Evolutionary conservation across 352 stramenopile genomes (phyloP).

Genomic region (Phytophthora cactorum): DNA sequence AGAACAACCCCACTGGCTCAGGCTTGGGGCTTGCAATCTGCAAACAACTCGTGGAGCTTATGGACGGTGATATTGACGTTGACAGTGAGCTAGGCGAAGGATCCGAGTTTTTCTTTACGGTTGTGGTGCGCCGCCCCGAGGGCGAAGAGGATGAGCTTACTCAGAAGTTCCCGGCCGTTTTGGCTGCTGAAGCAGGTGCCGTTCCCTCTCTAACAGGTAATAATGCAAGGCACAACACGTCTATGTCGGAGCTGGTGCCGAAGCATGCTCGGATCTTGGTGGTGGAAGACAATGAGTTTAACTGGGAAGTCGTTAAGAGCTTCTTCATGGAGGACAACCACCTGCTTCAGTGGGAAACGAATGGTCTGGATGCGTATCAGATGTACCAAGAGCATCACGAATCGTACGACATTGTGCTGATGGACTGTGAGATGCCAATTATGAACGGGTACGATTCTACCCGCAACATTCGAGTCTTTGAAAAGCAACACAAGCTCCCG

Average conservation of each 20-base stretch:
- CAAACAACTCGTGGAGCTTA: conserved; percentile 76
- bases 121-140: conserved; percentile 58
- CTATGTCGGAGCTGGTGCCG: conserved; percentile 47
- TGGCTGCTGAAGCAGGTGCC: conserved; percentile 30
- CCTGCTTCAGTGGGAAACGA: conserved; percentile 83
- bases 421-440: conserved; percentile 91
- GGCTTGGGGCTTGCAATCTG: conserved; percentile 75
- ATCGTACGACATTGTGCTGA: conserved; percentile 80
- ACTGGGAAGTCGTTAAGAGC: conserved; percentile 91
- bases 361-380: conserved; percentile 70
- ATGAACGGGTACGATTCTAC: conserved; percentile 87
- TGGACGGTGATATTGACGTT: conserved; percentile 74
- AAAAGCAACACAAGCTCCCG: conserved; percentile 65
- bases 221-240: conserved; percentile 27
- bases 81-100: conserved; percentile 71
- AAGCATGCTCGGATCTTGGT: conserved; percentile 81
- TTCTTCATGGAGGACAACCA: conserved; percentile 87
- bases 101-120: conserved; percentile 75
- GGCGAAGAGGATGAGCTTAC: conserved; percentile 55
- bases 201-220: conserved; percentile 24
- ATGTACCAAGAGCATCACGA: conserved; percentile 82
- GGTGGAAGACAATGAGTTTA: conserved; percentile 92
- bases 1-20: conserved; percentile 75
- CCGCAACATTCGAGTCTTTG: conserved; percentile 72
- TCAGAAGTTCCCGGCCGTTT: conserved; percentile 51